A percentile compares a stretch with the other conserved stretches of the same genome.
phyloP scores from a whole-genome alignment of 495 filamentous ascomycete genomes.

The Daldinia loculata region DNA sequence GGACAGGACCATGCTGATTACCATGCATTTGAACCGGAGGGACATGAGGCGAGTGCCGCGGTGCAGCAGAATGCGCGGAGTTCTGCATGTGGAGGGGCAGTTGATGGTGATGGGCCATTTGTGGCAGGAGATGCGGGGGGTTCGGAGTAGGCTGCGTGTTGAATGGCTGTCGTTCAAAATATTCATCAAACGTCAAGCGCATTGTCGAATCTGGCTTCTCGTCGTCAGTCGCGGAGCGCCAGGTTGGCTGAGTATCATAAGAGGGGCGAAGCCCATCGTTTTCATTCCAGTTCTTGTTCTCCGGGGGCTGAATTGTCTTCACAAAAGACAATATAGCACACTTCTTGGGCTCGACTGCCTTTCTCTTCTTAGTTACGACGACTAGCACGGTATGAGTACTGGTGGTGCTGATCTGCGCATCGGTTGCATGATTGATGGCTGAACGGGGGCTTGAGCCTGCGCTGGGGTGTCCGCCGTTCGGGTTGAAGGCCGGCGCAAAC shows the following conservation, averaged over 20 bases:
- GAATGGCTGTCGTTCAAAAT: slow-evolving; percentile 72
- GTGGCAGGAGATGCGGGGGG: slow-evolving; percentile 59
- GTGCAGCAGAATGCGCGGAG: slow-evolving; percentile 52
- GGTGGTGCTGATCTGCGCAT: slow-evolving; percentile 48
- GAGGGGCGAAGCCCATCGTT: slow-evolving; percentile 81
- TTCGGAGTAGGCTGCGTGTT: slow-evolving; percentile 73
- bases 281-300: slow-evolving; percentile 64
- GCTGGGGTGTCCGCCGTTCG: slow-evolving; percentile 65
- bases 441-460: slow-evolving; percentile 71
- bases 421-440: slow-evolving; percentile 55
- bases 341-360: slow-evolving; percentile 64
- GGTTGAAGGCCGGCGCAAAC: slow-evolving; percentile 79
- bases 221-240: slow-evolving; percentile 68
- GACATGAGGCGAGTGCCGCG: slow-evolving; percentile 70
- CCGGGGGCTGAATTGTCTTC: slow-evolving; percentile 78
- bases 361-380: slow-evolving; percentile 66
- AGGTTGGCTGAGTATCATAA: slow-evolving; percentile 81
- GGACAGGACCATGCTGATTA: slow-evolving; percentile 68
- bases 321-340: slow-evolving; percentile 70
- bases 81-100: slow-evolving; percentile 73
- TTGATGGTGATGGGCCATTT: slow-evolving; percentile 78
- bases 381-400: slow-evolving; percentile 50
- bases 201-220: slow-evolving; percentile 69
- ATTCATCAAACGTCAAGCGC: slow-evolving; percentile 70
- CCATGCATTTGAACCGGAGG: slow-evolving; percentile 71